A percentile compares a stretch with the other conserved stretches of the same genome.
Conservation (phyloP, 2,329 filamentous ascomycete genomes). For the Myriosclerotinia curreyana region DNA sequence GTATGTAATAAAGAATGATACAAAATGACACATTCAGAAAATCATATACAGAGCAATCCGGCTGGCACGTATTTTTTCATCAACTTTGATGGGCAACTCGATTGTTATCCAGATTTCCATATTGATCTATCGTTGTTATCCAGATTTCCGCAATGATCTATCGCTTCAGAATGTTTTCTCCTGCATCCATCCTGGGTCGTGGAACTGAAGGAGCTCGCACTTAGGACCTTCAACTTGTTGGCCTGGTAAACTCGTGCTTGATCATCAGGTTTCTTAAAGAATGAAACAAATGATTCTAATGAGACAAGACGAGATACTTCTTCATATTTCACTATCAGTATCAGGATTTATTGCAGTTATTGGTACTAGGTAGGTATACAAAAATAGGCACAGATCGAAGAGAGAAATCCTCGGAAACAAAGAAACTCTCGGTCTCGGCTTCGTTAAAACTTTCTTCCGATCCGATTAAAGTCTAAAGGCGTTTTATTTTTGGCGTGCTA, state of each 20-base stretch:
- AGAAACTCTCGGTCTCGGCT: neutral
- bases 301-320: too few relatives aligned
- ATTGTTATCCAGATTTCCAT: neutral
- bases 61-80: neutral
- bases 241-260: neutral
- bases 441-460: slow-evolving; percentile 7
- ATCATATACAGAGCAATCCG: too few relatives aligned
- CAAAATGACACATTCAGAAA: too few relatives aligned
- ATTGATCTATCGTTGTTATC: neutral
- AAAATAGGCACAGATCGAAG: too few relatives aligned
- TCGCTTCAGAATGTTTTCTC: too few relatives aligned
- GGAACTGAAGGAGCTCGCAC: neutral
- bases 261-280: neutral
- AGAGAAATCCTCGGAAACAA: neutral
- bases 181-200: too few relatives aligned
- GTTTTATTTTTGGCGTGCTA: neutral
- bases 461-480: neutral
- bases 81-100: neutral
- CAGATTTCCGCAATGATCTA: neutral
- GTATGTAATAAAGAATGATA: too few relatives aligned
- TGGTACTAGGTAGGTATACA: neutral
- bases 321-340: too few relatives aligned
- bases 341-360: neutral
- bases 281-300: too few relatives aligned
- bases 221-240: neutral